Percentiles rank a stretch among this genome's conserved stretches.
These are phyloP conservation scores for Dryadomyces sulphureus DNA, from an alignment of 2,329 filamentous ascomycete species.

Conservation along the genomic window DNA sequence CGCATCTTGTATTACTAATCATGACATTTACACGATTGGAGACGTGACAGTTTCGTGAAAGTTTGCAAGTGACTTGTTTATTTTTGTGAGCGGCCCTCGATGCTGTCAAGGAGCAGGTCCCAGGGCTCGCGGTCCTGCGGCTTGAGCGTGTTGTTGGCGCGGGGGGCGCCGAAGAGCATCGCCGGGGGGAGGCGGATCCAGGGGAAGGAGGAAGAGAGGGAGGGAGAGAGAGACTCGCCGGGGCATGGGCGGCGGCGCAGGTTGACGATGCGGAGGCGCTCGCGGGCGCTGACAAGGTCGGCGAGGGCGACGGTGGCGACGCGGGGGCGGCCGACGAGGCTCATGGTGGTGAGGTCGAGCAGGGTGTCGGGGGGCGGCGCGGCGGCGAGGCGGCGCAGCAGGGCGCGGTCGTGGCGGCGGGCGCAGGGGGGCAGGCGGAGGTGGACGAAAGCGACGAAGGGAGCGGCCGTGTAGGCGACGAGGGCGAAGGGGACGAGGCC, in stretches of 20 bases:
- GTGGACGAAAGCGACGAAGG: conserved; percentile 60
- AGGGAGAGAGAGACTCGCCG: background rate
- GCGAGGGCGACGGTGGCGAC: conserved; percentile 18
- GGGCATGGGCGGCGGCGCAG: conserved; percentile 8
- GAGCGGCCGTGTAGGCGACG: conserved; percentile 46
- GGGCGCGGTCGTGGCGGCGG: conserved; percentile 30
- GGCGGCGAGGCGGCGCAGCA: conserved; percentile 36
- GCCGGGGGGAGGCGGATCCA: conserved; percentile 18
- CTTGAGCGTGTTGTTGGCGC: conserved; percentile 7
- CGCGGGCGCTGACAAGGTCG: conserved; percentile 18
- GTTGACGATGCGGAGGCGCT: conserved; percentile 24
- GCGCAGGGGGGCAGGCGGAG: conserved; percentile 53
- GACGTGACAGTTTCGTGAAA: no score
- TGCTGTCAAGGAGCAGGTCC: conserved; percentile 16
- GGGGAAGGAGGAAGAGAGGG: conserved; percentile 16
- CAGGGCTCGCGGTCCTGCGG: conserved; percentile 21
- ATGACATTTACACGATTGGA: no score
- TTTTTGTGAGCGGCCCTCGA: no score
- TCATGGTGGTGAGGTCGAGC: conserved; percentile 41
- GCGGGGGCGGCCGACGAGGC: conserved; percentile 37
- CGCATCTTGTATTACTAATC: no score
- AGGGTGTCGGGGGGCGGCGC: conserved; percentile 28
- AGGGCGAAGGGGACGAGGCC: conserved; percentile 51
- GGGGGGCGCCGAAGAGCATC: conserved; percentile 18
- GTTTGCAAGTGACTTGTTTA: no score